phyloP scores from a whole-genome alignment of 495 filamentous ascomycete genomes.

The Penicillium robsamsonii region DNA sequence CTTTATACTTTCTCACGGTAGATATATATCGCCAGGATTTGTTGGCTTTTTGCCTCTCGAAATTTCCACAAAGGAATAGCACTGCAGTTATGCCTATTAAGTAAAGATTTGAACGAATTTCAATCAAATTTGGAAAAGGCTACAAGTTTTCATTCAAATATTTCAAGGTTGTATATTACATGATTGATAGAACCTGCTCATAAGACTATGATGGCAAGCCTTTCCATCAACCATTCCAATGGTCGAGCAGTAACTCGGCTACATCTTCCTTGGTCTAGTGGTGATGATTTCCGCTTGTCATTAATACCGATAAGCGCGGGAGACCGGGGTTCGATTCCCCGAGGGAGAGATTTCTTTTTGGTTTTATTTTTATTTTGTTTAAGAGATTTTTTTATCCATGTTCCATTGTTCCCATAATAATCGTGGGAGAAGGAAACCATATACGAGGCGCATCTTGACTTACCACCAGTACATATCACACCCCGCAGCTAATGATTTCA shows the following conservation, averaged over 20 bases:
- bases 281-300: constrained; percentile 58
- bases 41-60: fast-evolving
- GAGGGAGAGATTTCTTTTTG: constrained; percentile 41
- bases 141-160: too few species aligned
- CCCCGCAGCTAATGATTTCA: neutral
- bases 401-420: neutral
- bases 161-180: neutral
- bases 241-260: constrained; percentile 31
- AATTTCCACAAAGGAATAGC: neutral
- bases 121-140: neutral
- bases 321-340: constrained; percentile 57
- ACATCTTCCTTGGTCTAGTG: constrained; percentile 47
- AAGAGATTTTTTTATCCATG: too few species aligned
- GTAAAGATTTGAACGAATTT: neutral
- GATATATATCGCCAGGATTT: neutral
- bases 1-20: neutral
- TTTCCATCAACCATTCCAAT: constrained; percentile 21
- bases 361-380: neutral
- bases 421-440: neutral
- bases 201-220: too few species aligned
- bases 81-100: neutral
- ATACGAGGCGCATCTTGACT: neutral
- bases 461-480: too few species aligned
- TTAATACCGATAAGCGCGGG: constrained; percentile 43
- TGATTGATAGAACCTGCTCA: neutral